Conservation (phyloP, 169 alveolate genomes). For the Plasmodium sp. region DNA sequence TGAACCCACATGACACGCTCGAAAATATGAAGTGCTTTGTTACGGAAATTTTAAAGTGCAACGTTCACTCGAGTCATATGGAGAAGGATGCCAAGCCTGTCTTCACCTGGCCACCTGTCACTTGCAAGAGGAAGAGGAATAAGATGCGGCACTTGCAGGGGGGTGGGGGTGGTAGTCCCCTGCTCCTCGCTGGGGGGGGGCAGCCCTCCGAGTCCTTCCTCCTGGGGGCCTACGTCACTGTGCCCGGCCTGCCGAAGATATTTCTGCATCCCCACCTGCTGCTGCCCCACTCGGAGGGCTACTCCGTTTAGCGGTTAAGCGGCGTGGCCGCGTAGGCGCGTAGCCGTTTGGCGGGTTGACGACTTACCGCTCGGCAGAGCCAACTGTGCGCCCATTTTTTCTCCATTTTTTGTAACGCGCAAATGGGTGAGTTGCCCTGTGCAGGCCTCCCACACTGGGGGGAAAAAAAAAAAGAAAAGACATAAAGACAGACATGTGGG, state of each 20-base stretch:
- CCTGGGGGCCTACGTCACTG: constrained; percentile 55
- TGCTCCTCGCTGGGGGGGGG: not conserved
- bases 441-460: not conserved
- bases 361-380: not conserved
- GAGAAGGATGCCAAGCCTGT: constrained; percentile 21
- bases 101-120: constrained; percentile 29
- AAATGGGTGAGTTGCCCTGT: not conserved
- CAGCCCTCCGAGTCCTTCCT: constrained; percentile 31
- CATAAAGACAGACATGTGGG: not conserved
- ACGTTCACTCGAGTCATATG: constrained; percentile 44
- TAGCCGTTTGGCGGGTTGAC: not conserved
- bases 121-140: constrained; percentile 19
- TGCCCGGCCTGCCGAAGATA: constrained; percentile 19
- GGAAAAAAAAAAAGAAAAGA: not conserved
- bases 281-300: constrained; percentile 48
- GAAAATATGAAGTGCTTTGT: constrained; percentile 62
- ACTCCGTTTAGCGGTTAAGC: not conserved
- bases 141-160: not conserved
- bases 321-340: not conserved
- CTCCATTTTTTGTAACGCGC: not conserved
- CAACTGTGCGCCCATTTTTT: not conserved
- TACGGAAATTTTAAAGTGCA: constrained; percentile 22
- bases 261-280: constrained; percentile 22
- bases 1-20: constrained; percentile 14
- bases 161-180: not conserved